phyloP scores from a whole-genome alignment of 257 asterid genomes.

The Solanum tarapatanum region DNA sequence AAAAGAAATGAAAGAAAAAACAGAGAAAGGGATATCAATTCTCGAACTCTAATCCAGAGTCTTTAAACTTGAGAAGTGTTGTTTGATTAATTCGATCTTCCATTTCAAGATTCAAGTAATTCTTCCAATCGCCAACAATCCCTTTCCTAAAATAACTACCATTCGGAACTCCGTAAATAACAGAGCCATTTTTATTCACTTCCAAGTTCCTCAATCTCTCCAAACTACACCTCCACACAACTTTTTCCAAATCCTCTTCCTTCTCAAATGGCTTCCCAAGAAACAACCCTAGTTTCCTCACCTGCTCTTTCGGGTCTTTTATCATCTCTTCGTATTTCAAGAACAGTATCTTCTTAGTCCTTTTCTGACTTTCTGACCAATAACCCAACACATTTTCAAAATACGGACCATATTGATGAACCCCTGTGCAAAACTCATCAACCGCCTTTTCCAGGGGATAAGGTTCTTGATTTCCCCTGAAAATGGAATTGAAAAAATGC shows the following conservation, averaged over 20 bases:
- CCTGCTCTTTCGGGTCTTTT: conserved; percentile 14
- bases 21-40: neutral
- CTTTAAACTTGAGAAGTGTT: conserved; percentile 7
- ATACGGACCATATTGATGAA: conserved; percentile 26
- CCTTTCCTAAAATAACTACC: conserved; percentile 22
- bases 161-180: conserved; percentile 14
- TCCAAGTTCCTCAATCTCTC: conserved; percentile 27
- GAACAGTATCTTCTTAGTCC: conserved; percentile 19
- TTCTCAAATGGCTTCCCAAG: conserved; percentile 15
- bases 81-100: conserved; percentile 11
- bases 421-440: conserved; percentile 20
- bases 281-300: conserved; percentile 17
- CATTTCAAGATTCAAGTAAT: conserved; percentile 21
- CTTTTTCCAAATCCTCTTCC: conserved; percentile 13
- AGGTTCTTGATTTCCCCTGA: conserved; percentile 16
- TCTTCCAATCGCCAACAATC: conserved; percentile 27
- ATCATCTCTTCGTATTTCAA: conserved; percentile 23
- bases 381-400: conserved; percentile 23
- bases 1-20: neutral
- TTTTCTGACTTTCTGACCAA: conserved; percentile 13
- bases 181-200: conserved; percentile 22
- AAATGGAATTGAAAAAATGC: conserved; percentile 27
- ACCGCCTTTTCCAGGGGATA: conserved; percentile 23
- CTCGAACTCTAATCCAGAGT: conserved; percentile 16
- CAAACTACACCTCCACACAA: conserved; percentile 26